phyloP scores from a whole-genome alignment of 1,139 yeast genomes.

The Ashbya aceris region DNA sequence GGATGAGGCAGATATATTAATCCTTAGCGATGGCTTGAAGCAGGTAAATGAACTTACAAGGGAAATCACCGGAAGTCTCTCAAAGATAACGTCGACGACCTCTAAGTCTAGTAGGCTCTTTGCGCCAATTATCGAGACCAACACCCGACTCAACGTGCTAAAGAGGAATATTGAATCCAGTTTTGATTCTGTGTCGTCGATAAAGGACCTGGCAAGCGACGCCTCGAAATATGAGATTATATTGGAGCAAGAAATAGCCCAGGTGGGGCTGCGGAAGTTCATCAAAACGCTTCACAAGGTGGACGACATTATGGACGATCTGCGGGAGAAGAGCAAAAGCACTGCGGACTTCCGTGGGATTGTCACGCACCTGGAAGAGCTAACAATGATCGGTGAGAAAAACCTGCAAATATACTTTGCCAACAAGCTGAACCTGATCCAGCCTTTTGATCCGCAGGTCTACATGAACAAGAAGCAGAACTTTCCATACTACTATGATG shows the following conservation, averaged over 20 bases:
- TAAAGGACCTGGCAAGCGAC: constrained; percentile 54
- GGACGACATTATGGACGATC: constrained; percentile 33
- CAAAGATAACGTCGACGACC: constrained; percentile 48
- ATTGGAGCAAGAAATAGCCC: constrained; percentile 26
- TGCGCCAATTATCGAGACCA: constrained; percentile 61
- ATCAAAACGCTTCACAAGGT: constrained; percentile 33
- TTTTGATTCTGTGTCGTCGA: constrained; percentile 49
- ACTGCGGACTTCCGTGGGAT: constrained; percentile 33
- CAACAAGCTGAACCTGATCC: constrained; percentile 22
- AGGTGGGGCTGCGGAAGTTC: constrained; percentile 30
- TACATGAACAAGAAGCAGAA: constrained; percentile 32
- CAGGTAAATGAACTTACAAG: constrained; percentile 50
- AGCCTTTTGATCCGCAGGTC: constrained; percentile 35
- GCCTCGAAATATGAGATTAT: constrained; percentile 46
- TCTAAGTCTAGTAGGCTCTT: constrained; percentile 55
- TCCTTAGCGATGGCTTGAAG: constrained; percentile 62
- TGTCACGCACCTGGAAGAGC: constrained; percentile 28
- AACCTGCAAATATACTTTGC: constrained; percentile 31
- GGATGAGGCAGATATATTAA: constrained; percentile 80
- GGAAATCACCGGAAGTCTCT: constrained; percentile 48
- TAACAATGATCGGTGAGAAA: constrained; percentile 28
- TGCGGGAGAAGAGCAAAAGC: constrained; percentile 23
- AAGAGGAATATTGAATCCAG: constrained; percentile 56
- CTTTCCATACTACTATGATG: constrained; percentile 34
- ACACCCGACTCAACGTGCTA: constrained; percentile 46